Conservation (phyloP, 2,329 filamentous ascomycete genomes). For the Microcyclosporella mali region DNA sequence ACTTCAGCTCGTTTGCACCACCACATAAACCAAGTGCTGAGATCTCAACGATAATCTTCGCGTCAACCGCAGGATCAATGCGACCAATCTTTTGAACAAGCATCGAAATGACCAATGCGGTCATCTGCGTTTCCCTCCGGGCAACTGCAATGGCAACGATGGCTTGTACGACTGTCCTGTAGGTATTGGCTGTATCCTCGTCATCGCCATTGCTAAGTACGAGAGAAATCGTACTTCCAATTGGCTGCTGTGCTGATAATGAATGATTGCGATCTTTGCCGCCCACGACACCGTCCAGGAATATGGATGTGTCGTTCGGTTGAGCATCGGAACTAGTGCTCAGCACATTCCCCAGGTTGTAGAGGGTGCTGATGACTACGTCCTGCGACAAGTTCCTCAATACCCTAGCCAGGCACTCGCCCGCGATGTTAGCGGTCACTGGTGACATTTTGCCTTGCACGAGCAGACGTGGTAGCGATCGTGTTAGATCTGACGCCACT, state of each 20-base stretch:
- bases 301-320: conserved; percentile 41
- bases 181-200: conserved; percentile 70
- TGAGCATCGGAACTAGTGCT: conserved; percentile 61
- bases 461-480: conserved; percentile 77
- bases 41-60: conserved; percentile 76
- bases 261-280: conserved; percentile 6
- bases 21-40: conserved; percentile 71
- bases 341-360: conserved; percentile 91
- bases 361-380: conserved; percentile 87
- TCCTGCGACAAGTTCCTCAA: conserved; percentile 82
- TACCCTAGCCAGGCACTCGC: conserved; percentile 76
- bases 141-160: conserved; percentile 83
- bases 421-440: conserved; percentile 66
- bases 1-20: conserved; percentile 74
- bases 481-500: conserved; percentile 68
- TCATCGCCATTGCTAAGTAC: conserved; percentile 62
- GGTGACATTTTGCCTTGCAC: conserved; percentile 71
- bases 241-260: conserved; percentile 23
- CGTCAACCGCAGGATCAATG: conserved; percentile 72
- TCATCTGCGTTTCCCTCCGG: conserved; percentile 84
- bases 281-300: conserved; percentile 41
- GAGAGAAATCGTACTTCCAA: conserved; percentile 73
- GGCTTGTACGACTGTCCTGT: conserved; percentile 86
- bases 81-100: conserved; percentile 91
- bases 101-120: conserved; percentile 87